Evolutionary conservation across 108 stramenopile genomes (phyloP), one percentile per base, ranked within the genome.

Genomic region (Nitzschia sp.): DNA sequence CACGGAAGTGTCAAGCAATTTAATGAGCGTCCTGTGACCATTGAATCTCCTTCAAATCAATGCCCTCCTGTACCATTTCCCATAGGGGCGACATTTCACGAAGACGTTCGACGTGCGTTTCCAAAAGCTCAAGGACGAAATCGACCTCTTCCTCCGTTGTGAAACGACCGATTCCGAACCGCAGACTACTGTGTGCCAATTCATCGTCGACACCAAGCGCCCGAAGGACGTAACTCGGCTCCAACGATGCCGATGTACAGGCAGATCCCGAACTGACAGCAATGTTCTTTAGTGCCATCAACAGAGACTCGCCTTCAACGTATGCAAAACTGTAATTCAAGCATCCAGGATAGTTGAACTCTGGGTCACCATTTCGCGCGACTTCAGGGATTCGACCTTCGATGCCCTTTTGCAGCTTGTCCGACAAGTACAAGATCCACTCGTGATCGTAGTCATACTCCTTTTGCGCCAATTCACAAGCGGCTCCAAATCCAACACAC

Each of bases 51-150:
- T 95, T 97, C 59, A 99, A 81, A 70, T 99, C 99, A 62, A 99
- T 93, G 29, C 99, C 99, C 78, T 99, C 99, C 73, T 98, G 97
- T 17, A 98, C 98, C 97, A 99, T 96, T 77, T 99, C 99, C 97
- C 97, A 99, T 50, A 99, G 83, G 1, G 99, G 99, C 45, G 85
- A 88, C 99, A 98, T 99, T 61, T 98, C 97, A 25, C 98, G 91
- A 58, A 98, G 76, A 30, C 99, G 86, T 9, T 53, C 74, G 5
- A 99, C 99, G 72, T 99, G 98, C 69, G 81, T 72, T 63, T 88
- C 82, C 68, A 97, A 78, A 34, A 98, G 80, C 11, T 98, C 95
- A 45, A 99, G 64, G 19, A 97, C 92, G 76, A 97, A 93, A 53
- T 98, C 97, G 15, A 99, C 86, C 76, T 99, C 99, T 36, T 85